Percentiles rank a stretch among this genome's conserved stretches.
phyloP scores from a whole-genome alignment of 768 basidiomycete species.

The Tulasnella sp. region DNA sequence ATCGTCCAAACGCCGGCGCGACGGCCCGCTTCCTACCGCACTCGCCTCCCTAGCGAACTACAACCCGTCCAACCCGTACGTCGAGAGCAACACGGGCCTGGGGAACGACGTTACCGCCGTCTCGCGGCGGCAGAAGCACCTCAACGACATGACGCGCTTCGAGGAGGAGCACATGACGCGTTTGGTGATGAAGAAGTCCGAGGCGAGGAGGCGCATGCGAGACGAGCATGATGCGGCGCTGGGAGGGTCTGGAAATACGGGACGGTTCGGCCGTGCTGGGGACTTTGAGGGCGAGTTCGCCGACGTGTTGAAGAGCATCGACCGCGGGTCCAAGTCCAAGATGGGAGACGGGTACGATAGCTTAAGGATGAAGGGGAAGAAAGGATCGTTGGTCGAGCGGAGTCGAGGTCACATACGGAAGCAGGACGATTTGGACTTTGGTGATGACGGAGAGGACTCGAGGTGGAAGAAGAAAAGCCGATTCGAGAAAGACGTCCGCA shows the following conservation, averaged over 20 bases:
- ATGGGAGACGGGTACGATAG: conserved; percentile 73
- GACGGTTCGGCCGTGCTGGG: conserved; percentile 47
- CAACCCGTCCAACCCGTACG: conserved; percentile 49
- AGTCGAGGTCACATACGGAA: conserved; percentile 11
- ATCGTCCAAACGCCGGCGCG: conserved; percentile 32
- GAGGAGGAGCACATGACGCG: conserved; percentile 94
- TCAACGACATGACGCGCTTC: conserved; percentile 72
- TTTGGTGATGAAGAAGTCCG: conserved; percentile 81
- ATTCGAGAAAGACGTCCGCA: conserved; percentile 22
- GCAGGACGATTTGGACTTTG: conserved; percentile 14
- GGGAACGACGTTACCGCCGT: conserved; percentile 46
- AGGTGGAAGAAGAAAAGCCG: conserved; percentile 17
- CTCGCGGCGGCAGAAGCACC: conserved; percentile 60
- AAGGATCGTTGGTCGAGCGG: conserved; percentile 46
- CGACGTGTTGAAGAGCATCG: conserved; percentile 58
- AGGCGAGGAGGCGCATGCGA: conserved; percentile 50
- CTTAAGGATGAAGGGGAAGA: conserved; percentile 55
- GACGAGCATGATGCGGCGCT: conserved; percentile 86
- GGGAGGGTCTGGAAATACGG: conserved; percentile 51
- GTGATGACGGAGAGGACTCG: conserved; percentile 6
- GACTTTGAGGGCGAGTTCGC: conserved; percentile 78
- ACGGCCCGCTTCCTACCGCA: conserved; percentile 48
- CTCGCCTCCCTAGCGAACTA: conserved; percentile 40
- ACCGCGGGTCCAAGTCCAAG: conserved; percentile 30
- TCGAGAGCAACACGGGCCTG: conserved; percentile 63